Percentiles rank a stretch among this genome's conserved stretches.
Evolutionary conservation across 2,329 filamentous ascomycete species (phyloP).

Genomic region (Penicillium sp.): DNA sequence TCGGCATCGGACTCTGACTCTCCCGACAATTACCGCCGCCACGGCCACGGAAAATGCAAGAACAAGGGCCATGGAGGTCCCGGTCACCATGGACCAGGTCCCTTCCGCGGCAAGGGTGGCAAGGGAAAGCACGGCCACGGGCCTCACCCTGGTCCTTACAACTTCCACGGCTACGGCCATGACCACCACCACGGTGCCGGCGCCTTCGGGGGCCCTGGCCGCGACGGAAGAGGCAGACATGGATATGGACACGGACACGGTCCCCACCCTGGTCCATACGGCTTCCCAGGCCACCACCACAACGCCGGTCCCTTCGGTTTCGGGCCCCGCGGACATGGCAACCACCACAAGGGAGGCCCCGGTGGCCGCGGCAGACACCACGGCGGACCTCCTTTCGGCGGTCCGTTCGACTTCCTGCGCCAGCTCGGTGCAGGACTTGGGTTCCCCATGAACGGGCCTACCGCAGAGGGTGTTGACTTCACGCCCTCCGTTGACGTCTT

Average conservation of each 20-base stretch:
- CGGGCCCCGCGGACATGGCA: constrained; percentile 7
- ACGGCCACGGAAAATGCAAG: constrained; percentile 19
- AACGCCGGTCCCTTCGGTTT: not conserved
- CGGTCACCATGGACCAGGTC: constrained; percentile 12
- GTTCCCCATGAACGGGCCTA: constrained; percentile 24
- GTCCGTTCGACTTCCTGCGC: constrained; percentile 26
- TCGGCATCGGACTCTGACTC: constrained; percentile 12
- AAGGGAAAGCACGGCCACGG: constrained; percentile 3
- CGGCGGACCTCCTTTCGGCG: constrained; percentile 6
- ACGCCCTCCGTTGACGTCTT: constrained; percentile 63
- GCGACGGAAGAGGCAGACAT: not conserved
- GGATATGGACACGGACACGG: not conserved
- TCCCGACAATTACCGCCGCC: constrained; percentile 19
- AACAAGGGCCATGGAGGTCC: constrained; percentile 8
- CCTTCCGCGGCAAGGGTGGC: not conserved
- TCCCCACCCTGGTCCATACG: constrained; percentile 6
- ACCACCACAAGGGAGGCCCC: constrained; percentile 8
- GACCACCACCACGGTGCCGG: not conserved
- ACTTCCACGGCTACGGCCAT: not conserved
- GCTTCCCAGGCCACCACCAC: constrained; percentile 5
- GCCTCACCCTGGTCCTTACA: not conserved
- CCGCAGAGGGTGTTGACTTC: constrained; percentile 36
- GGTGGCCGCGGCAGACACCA: constrained; percentile 13
- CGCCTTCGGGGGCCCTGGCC: not conserved
- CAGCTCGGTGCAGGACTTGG: constrained; percentile 33